Percentiles rank a stretch among this genome's conserved stretches.
Evolutionary conservation across 2,329 filamentous ascomycete genomes (phyloP).

Genomic region (Amesomyces nigricolor): DNA sequence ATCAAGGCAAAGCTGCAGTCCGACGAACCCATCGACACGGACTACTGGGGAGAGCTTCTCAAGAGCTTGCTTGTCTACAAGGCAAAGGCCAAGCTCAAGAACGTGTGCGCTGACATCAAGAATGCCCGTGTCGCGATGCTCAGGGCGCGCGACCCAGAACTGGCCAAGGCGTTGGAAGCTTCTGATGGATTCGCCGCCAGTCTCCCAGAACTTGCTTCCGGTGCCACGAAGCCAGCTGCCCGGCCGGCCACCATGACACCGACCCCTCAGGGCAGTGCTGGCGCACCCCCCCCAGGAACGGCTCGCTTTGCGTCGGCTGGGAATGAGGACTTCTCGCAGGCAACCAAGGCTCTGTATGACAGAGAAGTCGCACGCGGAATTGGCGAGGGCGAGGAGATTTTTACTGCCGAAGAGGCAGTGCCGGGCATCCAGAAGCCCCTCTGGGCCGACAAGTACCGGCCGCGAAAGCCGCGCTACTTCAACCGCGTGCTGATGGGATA

Average conservation of each 20-base stretch:
- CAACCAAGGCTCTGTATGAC: conserved; percentile 84
- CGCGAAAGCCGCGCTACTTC: conserved; percentile 93
- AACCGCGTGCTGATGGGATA: conserved; percentile 98
- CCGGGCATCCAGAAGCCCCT: conserved; percentile 57
- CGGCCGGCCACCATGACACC: conserved; percentile 11
- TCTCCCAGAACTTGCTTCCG: conserved; percentile 30
- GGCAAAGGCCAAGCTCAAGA: conserved; percentile 76
- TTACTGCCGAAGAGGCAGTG: conserved; percentile 81
- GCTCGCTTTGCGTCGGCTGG: conserved; percentile 63
- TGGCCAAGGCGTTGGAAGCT: conserved; percentile 46
- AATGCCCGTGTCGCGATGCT: conserved; percentile 62
- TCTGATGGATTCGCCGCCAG: conserved; percentile 34
- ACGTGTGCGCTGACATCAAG: conserved; percentile 70
- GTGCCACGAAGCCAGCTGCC: conserved; percentile 22
- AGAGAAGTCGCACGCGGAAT: conserved; percentile 88
- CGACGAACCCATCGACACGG: conserved; percentile 87
- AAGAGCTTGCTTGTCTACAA: conserved; percentile 85
- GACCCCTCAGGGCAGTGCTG: conserved; percentile 24
- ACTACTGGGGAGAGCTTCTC: conserved; percentile 95
- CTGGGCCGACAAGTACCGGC: conserved; percentile 80
- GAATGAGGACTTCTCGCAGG: conserved; percentile 78
- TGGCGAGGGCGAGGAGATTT: conserved; percentile 91
- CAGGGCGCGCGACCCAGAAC: conserved; percentile 60
- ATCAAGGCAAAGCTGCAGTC: conserved; percentile 81
- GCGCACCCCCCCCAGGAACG: conserved; percentile 47